Evolutionary conservation across 106 monocot species (phyloP).

Genomic region (Dendrobium chrysotoxum): DNA sequence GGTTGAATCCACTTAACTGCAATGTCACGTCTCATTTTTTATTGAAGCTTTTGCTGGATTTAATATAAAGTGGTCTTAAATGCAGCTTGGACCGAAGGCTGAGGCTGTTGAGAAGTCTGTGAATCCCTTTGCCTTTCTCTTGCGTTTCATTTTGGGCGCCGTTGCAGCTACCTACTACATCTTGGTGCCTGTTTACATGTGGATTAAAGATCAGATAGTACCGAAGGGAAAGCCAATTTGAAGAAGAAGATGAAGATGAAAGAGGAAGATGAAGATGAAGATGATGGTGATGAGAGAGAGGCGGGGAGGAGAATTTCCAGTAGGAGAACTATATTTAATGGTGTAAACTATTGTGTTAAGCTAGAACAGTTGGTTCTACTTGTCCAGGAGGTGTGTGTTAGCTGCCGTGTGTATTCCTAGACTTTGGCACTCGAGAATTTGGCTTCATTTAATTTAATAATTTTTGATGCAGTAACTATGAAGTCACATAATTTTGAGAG

Average conservation of each 20-base stretch:
- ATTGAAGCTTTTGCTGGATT: neutral
- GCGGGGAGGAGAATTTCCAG: neutral
- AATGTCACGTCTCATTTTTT: no score
- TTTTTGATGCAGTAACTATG: neutral
- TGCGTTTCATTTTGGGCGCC: conserved; percentile 83
- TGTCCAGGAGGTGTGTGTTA: no score
- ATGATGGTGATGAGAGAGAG: neutral
- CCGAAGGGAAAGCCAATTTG: conserved; percentile 89
- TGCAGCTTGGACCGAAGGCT: conserved; percentile 92
- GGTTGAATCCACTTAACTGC: no score
- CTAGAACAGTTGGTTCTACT: neutral
- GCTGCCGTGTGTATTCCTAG: no score
- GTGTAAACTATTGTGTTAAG: neutral
- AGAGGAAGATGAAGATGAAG: neutral
- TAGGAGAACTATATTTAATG: neutral
- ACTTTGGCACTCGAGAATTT: neutral
- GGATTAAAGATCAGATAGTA: conserved; percentile 93
- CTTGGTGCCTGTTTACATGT: conserved; percentile 94
- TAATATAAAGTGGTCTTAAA: neutral
- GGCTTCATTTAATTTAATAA: neutral
- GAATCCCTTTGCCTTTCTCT: conserved; percentile 80
- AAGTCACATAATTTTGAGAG: no score
- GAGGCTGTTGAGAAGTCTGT: conserved; percentile 84
- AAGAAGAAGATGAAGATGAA: neutral
- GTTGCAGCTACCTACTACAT: conserved; percentile 73